Evolutionary conservation across 495 filamentous ascomycete species (phyloP).

Genomic region (Polyplosphaeria fusca): DNA sequence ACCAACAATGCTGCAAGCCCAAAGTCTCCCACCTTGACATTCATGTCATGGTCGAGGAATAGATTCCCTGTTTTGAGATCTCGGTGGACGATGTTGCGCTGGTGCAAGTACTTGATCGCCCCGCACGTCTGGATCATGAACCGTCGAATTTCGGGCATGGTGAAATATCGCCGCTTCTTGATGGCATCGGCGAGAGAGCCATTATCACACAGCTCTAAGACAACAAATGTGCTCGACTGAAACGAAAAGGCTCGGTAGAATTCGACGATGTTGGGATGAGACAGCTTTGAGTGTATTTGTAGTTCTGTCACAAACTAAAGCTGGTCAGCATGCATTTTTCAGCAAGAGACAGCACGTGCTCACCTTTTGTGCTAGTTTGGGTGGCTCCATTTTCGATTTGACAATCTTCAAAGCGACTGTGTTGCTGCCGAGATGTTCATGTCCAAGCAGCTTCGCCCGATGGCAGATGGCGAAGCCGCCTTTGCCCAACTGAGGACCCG

Average conservation of each 20-base stretch:
- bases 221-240: constrained; percentile 81
- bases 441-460: constrained; percentile 63
- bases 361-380: constrained; percentile 88
- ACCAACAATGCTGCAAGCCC: constrained; percentile 90
- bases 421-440: constrained; percentile 50
- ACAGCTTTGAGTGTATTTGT: constrained; percentile 96
- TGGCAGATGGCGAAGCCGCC: constrained; percentile 95
- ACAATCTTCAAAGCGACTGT: constrained; percentile 88
- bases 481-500: constrained; percentile 82
- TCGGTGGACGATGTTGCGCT: constrained; percentile 89
- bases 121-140: constrained; percentile 92
- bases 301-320: constrained; percentile 91
- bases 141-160: constrained; percentile 84
- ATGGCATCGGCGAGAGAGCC: constrained; percentile 99
- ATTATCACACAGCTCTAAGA: constrained; percentile 90
- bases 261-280: constrained; percentile 87
- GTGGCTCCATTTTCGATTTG: constrained; percentile 77
- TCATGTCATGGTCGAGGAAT: constrained; percentile 94
- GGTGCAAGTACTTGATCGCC: constrained; percentile 95
- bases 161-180: constrained; percentile 77
- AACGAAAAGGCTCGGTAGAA: constrained; percentile 95
- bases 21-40: constrained; percentile 96
- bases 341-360: not conserved
- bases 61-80: constrained; percentile 98
- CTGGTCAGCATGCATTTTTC: constrained; percentile 39